Percentiles rank a stretch among this genome's conserved stretches.
phyloP scores from a whole-genome alignment of 352 stramenopile genomes.

The Globisporangium middletonii region DNA sequence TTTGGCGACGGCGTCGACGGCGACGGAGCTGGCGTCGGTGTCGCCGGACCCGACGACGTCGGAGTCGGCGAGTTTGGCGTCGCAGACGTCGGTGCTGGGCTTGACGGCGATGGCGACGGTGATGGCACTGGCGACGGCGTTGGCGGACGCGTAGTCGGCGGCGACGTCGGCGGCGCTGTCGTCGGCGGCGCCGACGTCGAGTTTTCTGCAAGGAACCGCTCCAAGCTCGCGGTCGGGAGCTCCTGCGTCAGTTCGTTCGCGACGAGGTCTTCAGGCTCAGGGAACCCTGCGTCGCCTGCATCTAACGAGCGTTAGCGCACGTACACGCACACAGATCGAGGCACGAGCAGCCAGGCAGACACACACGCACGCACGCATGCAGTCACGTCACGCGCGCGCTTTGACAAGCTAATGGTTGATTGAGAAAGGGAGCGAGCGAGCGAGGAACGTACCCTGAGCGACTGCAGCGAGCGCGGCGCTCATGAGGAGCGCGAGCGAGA shows the following conservation, averaged over 20 bases:
- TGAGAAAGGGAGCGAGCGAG: not conserved
- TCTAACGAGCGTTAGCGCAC: not conserved
- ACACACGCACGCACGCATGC: slow-evolving; percentile 1
- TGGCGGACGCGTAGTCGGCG: not conserved
- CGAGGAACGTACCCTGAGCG: slow-evolving; percentile 7
- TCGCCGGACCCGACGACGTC: slow-evolving; percentile 14
- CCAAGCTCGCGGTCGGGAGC: slow-evolving; percentile 10
- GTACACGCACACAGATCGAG: not conserved
- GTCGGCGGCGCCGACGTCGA: slow-evolving; percentile 4
- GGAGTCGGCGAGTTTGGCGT: slow-evolving; percentile 14
- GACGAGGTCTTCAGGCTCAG: slow-evolving; percentile 4
- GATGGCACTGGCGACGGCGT: slow-evolving; percentile 14
- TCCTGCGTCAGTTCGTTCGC: slow-evolving; percentile 11
- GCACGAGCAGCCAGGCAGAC: not conserved
- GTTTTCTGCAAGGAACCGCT: slow-evolving; percentile 5
- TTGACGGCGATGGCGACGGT: slow-evolving; percentile 1
- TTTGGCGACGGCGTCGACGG: slow-evolving; percentile 6
- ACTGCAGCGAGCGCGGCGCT: slow-evolving; percentile 19
- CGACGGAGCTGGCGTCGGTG: slow-evolving; percentile 10
- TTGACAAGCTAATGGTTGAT: not conserved
- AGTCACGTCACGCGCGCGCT: not conserved
- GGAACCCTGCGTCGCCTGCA: slow-evolving; percentile 17
- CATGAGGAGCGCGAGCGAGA: slow-evolving; percentile 17
- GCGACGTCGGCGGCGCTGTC: slow-evolving; percentile 14
- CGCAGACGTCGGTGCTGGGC: slow-evolving; percentile 2